Evolutionary conservation across 2,329 filamentous ascomycete genomes (phyloP), one percentile per base, ranked within the genome.

Genomic region (Pseudogymnoascus sp.): DNA sequence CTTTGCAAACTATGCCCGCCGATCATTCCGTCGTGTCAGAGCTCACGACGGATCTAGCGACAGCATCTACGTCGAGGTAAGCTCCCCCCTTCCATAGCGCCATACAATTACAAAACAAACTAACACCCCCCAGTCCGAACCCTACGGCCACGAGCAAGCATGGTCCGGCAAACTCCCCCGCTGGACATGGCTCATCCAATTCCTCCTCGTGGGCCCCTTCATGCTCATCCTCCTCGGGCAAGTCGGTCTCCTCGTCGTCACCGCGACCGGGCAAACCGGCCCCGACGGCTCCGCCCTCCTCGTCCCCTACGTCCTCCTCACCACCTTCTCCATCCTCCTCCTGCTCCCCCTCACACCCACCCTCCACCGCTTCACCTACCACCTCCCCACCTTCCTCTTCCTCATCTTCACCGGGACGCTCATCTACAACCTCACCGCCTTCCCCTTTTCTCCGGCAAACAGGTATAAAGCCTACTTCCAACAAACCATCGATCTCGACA

Each of bases 151-250:
- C 61, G 94, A 97, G 72, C 94, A 97, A 74, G 77, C 82, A 12
- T 99, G 94, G 94, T 96, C 91, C 60, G 83, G 83, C 3, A 82
- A 82, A 38, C 77, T 97, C 61, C 91, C 91, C 1, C 84, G 82
- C 49, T 97, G 89, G 89, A 86, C 89, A 16, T 99, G 94, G 94
- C 75, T 94, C 42, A 68, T 96, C 16, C 92, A 99, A 70, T 88
- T 97, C 66, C 77, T 97, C 3, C 72, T 97, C 14, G 77, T 95
- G 8, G 89, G 85, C 0, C 92, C 92, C 0, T 84, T 96, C 60
- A 84, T 87, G 58, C 78, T 96, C 52, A 87, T 94, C 64, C 74
- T 97, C 19, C 76, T 90, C 14, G 90, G 87, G 1, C 91, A 96
- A 70, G 80, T 92, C 25, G 88, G 84, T 1, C 80, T 97, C 3